A percentile compares a stretch with the other conserved stretches of the same genome.
phyloP scores from a whole-genome alignment of 768 basidiomycete genomes.

The Leccinum uliginosum region DNA sequence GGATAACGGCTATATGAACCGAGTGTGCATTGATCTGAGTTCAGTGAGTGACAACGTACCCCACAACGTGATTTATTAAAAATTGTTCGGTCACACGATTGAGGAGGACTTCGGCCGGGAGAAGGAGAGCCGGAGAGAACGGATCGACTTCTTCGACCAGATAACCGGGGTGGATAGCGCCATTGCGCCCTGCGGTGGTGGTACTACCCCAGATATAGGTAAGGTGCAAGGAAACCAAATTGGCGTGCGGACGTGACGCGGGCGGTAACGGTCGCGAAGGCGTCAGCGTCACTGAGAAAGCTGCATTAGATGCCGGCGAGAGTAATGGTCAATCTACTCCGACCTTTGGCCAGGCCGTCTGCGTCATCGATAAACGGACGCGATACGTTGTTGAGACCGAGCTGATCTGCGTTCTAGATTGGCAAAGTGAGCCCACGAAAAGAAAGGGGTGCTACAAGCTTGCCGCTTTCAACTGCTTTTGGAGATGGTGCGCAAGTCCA shows the following conservation, averaged over 20 bases:
- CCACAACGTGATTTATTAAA: conserved; percentile 53
- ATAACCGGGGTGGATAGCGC: conserved; percentile 19
- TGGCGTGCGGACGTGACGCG: conserved; percentile 24
- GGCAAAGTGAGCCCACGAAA: conserved; percentile 9
- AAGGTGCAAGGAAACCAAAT: conserved; percentile 36
- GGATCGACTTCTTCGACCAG: conserved; percentile 38
- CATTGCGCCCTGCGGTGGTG: conserved; percentile 7
- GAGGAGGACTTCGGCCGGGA: conserved; percentile 51
- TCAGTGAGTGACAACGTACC: conserved; percentile 34
- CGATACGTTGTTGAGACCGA: conserved; percentile 60
- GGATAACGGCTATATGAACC: conserved; percentile 59
- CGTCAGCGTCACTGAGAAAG: conserved; percentile 36
- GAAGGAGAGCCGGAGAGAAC: conserved; percentile 50
- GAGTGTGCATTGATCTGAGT: conserved; percentile 8
- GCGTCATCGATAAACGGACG: conserved; percentile 43
- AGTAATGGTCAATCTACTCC: conserved; percentile 9
- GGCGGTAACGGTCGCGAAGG: conserved; percentile 34
- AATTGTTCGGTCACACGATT: conserved; percentile 52
- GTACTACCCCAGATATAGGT: conserved; percentile 38
- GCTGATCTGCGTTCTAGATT: conserved; percentile 52
- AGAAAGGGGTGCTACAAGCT: conserved; percentile 6
- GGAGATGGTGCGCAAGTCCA: conserved; percentile 45
- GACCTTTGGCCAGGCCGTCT: conserved; percentile 41
- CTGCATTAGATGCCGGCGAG: conserved; percentile 5
- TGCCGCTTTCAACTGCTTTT: conserved; percentile 49